Percentiles rank a stretch among this genome's conserved stretches.
These are phyloP conservation scores for Arabis alpina DNA, from an alignment of 345 rosid genomes.

Conservation along the genomic window DNA sequence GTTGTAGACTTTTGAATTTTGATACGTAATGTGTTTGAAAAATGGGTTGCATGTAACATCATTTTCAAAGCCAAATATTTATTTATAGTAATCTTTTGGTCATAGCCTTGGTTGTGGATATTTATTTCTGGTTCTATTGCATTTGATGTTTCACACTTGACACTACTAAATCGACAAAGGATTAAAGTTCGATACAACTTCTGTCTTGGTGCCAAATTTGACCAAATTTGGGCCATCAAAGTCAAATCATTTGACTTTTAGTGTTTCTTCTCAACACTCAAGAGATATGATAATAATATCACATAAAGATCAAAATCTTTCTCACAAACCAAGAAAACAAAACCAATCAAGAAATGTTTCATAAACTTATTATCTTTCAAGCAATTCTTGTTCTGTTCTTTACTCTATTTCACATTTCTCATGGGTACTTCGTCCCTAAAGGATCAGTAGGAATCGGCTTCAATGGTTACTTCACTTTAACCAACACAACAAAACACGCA, in stretches of 20 bases:
- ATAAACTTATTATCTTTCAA: constrained; percentile 5
- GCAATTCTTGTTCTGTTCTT: constrained; percentile 33
- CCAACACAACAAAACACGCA: constrained; percentile 44
- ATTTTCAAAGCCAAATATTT: neutral
- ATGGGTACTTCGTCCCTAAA: constrained; percentile 22
- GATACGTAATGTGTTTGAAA: too few species aligned
- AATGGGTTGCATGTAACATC: neutral
- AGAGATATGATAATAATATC: constrained; percentile 9
- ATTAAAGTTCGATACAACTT: neutral
- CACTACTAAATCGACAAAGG: neutral
- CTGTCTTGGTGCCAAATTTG: constrained; percentile 22
- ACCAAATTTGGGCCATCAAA: constrained; percentile 13
- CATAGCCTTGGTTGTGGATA: neutral
- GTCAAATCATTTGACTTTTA: constrained; percentile 26
- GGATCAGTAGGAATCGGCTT: constrained; percentile 35
- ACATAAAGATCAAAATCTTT: constrained; percentile 1
- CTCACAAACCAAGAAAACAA: neutral
- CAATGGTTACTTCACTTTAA: constrained; percentile 52
- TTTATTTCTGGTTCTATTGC: neutral
- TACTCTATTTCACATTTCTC: constrained; percentile 25
- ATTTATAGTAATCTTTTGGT: neutral
- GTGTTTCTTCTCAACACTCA: constrained; percentile 14
- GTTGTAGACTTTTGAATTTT: too few species aligned
- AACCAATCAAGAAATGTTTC: constrained; percentile 24
- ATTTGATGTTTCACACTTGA: constrained; percentile 21